Evolutionary conservation across 441 rosid genomes (phyloP), one percentile per base, ranked within the genome.

Genomic region (Breynia disticha): DNA sequence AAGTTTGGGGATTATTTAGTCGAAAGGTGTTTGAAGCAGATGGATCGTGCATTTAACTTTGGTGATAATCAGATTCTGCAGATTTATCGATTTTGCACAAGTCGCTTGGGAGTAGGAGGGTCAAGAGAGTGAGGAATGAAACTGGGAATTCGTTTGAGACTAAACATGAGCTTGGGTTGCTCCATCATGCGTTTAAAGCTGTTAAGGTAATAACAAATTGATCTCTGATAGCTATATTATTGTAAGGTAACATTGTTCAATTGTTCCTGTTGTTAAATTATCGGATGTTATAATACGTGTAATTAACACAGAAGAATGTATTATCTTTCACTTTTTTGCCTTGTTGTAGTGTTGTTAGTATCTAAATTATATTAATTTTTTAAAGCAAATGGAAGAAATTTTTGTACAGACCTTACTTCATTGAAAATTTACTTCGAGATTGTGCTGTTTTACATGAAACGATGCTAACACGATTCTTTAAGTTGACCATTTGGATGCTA

Each of bases 21-120:
- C 9, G 94, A 91, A 66, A 72, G 87, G 58, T 91, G 96, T 75
- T 70, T 83, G 66, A 76, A 79, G 75, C 95, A 91, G 68, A 91
- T 87, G 96, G 96, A 91, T 38, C 72, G 90, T 8, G 81, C 98
- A 1, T 91, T 86, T 59, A 88, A 82, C 67, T 88, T 91, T 54
- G 98, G 87, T 6, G 98, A 91, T 43, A 88, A 86, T 63, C 97
- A 91, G 70, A 77, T 91, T 59, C 63, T 91, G 50, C 86, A 84
- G 72, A 82, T 86, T 50, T 87, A 91, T 73, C 95, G 98, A 16
- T 82, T 86, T 63, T 79, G 14, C 97, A 91, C 67, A 84, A 78
- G 64, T 78, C 90, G 9, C 73, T 91, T 65, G 86, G 72, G 17
- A 82, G 98, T 68, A 70, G 84, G 21, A 70, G 73, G 65, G 95